Evolutionary conservation across 352 stramenopile species (phyloP), one percentile per base, ranked within the genome.

Genomic region (Plasmopara muralis): DNA sequence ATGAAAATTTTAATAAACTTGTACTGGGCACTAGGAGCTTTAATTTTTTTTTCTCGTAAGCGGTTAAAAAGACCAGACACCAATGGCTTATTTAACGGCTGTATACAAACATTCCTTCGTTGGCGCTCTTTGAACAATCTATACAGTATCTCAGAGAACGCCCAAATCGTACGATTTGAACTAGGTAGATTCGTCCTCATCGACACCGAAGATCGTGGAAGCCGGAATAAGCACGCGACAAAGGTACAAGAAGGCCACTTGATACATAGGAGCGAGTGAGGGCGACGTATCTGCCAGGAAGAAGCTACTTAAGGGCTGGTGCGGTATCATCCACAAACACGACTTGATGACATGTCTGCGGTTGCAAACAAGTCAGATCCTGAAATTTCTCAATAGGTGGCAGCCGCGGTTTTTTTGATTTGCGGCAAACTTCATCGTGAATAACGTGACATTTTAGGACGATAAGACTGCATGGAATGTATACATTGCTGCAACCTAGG

Each of bases 381-480:
- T 28, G 49, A 54, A 49, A 63, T 54, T 58, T 41, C 34, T 49
- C 49, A 35, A 6, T 25, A 25, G 20, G 20, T 25, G 20, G 20
- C 20, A 25, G 20, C 20, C 20, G 20, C 41, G 30, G n/a, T 37
- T 47, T 41, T 46, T 47, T 37, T 38, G 13, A 37, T 37, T 45
- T 33, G 31, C 31, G 16, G 39, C 20, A 43, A 45, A 45, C 40
- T 20, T 18, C 50, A 55, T 38, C 9, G 9, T 50, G 18, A 41
- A 35, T 12, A 12, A 40, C 12, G 43, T 4, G 51, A 43, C 49
- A 55, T 33, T 49, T 31, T 35, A 34, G 30, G 44, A 35, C 34
- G 43, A 58, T 58, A 50, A 60, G 53, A 49, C 33, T 39, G 51
- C 33, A 29, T 69, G 56, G 60, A 63, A 60, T 63, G 50, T 18